Percentiles rank a stretch among this genome's conserved stretches.
These are phyloP conservation scores for Gleditsia sinensis DNA, from an alignment of 306 rosid genomes.

Conservation along the genomic window DNA sequence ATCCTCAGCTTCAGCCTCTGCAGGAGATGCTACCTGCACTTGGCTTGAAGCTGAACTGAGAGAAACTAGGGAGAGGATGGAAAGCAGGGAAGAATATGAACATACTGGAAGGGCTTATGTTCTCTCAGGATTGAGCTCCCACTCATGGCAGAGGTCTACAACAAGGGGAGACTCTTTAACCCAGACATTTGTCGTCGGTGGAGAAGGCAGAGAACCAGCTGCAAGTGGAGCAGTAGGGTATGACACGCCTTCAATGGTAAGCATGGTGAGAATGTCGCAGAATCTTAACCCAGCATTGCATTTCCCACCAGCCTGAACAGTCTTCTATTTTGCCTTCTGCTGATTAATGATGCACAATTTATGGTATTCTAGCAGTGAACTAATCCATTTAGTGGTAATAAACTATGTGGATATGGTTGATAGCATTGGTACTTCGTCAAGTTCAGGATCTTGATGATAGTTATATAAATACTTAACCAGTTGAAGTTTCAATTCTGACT, in stretches of 20 bases:
- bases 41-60: slow-evolving; percentile 60
- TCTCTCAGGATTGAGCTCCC: slow-evolving; percentile 71
- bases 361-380: background rate
- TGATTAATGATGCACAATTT: background rate
- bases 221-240: slow-evolving; percentile 6
- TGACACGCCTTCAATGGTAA: slow-evolving; percentile 20
- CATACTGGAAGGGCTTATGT: slow-evolving; percentile 68
- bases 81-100: slow-evolving; percentile 52
- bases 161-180: slow-evolving; percentile 60
- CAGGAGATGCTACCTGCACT: slow-evolving; percentile 48
- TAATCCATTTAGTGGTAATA: background rate
- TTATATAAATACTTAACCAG: background rate
- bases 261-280: slow-evolving; percentile 19
- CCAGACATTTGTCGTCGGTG: slow-evolving; percentile 3
- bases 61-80: slow-evolving; percentile 69
- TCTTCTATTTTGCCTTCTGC: background rate
- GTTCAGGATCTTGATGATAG: background rate
- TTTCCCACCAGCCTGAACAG: background rate
- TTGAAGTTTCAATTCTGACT: background rate
- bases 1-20: slow-evolving; percentile 41
- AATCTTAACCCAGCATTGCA: background rate
- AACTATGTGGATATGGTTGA: background rate
- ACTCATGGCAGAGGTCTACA: slow-evolving; percentile 74
- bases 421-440: background rate
- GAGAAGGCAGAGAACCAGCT: background rate